phyloP scores from a whole-genome alignment of 805 yeast species.

The Saccharomycopsis sp. region DNA sequence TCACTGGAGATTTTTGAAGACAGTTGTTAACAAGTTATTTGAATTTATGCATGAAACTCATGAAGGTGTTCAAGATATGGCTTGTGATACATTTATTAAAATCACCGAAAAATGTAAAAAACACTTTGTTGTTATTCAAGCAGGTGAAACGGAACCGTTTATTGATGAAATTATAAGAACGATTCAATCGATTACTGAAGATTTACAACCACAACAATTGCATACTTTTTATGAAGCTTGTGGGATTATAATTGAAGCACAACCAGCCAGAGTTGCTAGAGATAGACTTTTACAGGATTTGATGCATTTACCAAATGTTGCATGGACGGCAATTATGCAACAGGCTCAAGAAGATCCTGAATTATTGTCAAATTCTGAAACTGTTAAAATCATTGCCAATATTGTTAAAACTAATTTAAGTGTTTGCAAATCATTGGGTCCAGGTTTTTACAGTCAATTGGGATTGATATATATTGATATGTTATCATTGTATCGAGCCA shows the following conservation, averaged over 20 bases:
- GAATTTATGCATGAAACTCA: conserved; percentile 99
- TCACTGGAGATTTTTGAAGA: conserved; percentile 95
- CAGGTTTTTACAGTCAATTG: conserved; percentile 83
- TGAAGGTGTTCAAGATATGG: conserved; percentile 99
- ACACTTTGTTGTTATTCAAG: conserved; percentile 85
- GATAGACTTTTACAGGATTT: conserved; percentile 67
- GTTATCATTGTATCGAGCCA: conserved; percentile 85
- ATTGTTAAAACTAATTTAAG: conserved; percentile 93
- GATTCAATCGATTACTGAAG: conserved; percentile 81
- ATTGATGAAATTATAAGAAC: conserved; percentile 81
- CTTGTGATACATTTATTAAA: conserved; percentile 97
- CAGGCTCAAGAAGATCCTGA: conserved; percentile 82
- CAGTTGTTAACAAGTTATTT: conserved; percentile 90
- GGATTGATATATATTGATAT: conserved; percentile 82
- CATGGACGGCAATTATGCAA: conserved; percentile 86
- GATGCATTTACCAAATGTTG: conserved; percentile 89
- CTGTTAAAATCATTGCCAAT: conserved; percentile 88
- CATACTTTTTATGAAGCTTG: conserved; percentile 98
- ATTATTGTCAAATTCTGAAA: conserved; percentile 68
- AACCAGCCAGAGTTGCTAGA: conserved; percentile 59
- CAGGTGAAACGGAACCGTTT: conserved; percentile 82
- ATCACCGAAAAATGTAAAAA: conserved; percentile 92
- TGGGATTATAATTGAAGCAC: conserved; percentile 88
- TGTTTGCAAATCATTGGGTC: conserved; percentile 90
- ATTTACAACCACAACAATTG: conserved; percentile 93